These are phyloP conservation scores for Kuraishia borneana DNA, from an alignment of 805 yeast species.

Conservation along the genomic window DNA sequence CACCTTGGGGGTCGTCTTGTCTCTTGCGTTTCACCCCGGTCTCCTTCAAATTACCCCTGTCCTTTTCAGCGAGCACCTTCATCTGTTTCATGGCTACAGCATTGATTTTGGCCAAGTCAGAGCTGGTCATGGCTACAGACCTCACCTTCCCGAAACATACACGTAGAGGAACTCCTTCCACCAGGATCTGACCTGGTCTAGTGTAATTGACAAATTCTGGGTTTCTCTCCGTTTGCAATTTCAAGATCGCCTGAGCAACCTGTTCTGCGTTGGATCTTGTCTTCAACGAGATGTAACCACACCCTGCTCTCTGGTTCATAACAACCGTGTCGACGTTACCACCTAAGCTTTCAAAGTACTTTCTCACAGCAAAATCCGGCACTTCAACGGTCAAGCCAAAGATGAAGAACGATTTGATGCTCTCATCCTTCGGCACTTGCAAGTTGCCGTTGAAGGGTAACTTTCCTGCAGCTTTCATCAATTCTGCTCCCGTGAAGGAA, in stretches of 20 bases:
- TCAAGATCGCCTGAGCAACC: slow-evolving; percentile 14
- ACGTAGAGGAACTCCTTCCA: not conserved
- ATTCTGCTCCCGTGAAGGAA: slow-evolving; percentile 21
- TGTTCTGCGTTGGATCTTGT: slow-evolving; percentile 41
- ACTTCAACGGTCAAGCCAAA: slow-evolving; percentile 62
- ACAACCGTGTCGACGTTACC: slow-evolving; percentile 39
- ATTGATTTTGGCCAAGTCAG: slow-evolving; percentile 1
- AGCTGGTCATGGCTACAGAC: not conserved
- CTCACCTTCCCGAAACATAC: slow-evolving; percentile 2
- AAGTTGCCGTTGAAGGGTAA: slow-evolving; percentile 60
- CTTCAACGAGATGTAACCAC: slow-evolving; percentile 52
- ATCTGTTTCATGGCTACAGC: slow-evolving; percentile 1
- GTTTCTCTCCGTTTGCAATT: not conserved
- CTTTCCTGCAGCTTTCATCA: slow-evolving; percentile 39
- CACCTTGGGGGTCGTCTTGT: not conserved
- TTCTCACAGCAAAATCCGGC: slow-evolving; percentile 51
- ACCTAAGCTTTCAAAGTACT: slow-evolving; percentile 28
- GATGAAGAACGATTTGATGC: slow-evolving; percentile 52
- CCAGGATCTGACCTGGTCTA: slow-evolving; percentile 1
- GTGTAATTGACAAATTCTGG: not conserved
- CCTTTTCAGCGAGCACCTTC: slow-evolving; percentile 2
- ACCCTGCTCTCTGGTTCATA: slow-evolving; percentile 44
- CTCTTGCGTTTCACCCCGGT: not conserved
- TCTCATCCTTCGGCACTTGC: slow-evolving; percentile 24
- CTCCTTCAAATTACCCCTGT: not conserved